Percentiles rank a stretch among this genome's conserved stretches.
Conservation (phyloP, 2,329 filamentous ascomycete species). For the Hypoxylon sp. region DNA sequence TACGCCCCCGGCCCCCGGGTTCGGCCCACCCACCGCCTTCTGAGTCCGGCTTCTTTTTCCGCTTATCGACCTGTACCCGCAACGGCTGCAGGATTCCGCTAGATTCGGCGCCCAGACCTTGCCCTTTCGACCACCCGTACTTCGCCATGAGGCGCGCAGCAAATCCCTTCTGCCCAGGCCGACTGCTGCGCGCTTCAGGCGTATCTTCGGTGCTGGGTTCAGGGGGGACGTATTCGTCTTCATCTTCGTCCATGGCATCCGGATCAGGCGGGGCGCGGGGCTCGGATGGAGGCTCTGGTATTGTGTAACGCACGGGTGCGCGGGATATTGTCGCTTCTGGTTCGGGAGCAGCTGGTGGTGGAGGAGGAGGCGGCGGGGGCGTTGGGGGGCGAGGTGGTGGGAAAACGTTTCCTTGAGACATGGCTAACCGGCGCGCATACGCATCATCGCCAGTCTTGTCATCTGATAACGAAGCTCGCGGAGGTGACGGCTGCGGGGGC, state of each 20-base stretch:
- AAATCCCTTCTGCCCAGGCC: constrained; percentile 86
- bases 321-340: constrained; percentile 76
- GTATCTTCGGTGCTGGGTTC: constrained; percentile 33
- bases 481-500: constrained; percentile 67
- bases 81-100: constrained; percentile 89
- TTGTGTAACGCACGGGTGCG: constrained; percentile 81
- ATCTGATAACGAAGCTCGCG: constrained; percentile 64
- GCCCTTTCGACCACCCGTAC: constrained; percentile 92
- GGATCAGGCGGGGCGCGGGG: constrained; percentile 57
- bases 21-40: constrained; percentile 84
- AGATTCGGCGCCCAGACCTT: constrained; percentile 85
- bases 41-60: constrained; percentile 82
- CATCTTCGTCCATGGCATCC: constrained; percentile 57
- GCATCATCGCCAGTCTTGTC: constrained; percentile 78
- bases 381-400: constrained; percentile 50
- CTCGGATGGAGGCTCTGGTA: constrained; percentile 65
- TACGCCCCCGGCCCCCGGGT: constrained; percentile 79
- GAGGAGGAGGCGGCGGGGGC: constrained; percentile 57
- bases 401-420: constrained; percentile 63
- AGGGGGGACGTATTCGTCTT: constrained; percentile 52
- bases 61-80: constrained; percentile 86
- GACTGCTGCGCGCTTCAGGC: constrained; percentile 67
- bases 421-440: constrained; percentile 73
- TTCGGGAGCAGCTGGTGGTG: constrained; percentile 57
- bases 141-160: constrained; percentile 91